Conservation (phyloP, 2,329 filamentous ascomycete genomes). For the Lasiodiplodia citricola region DNA sequence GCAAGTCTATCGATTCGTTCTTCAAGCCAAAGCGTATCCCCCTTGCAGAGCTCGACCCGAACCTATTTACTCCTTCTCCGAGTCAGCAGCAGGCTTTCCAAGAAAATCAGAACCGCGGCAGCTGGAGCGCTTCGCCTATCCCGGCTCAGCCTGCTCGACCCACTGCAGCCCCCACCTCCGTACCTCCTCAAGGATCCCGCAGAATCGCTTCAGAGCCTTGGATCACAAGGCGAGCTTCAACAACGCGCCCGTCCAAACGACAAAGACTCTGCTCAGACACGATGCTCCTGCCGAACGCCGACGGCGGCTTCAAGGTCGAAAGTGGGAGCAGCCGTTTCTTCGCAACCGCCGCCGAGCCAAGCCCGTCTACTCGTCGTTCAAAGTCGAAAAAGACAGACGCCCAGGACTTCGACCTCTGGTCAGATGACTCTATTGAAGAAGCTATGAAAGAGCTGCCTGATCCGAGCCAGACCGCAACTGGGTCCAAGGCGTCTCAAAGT, state of each 20-base stretch:
- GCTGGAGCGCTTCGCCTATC: conserved; percentile 61
- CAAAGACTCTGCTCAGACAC: conserved; percentile 53
- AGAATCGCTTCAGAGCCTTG: conserved; percentile 14
- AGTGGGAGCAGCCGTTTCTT: conserved; percentile 54
- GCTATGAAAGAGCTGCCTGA: conserved; percentile 46
- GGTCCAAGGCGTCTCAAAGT: neutral
- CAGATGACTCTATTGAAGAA: conserved; percentile 54
- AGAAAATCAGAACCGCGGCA: conserved; percentile 54
- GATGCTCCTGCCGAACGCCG: conserved; percentile 36
- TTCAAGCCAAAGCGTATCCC: conserved; percentile 69
- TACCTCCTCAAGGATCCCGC: neutral
- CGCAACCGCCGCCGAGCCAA: conserved; percentile 42
- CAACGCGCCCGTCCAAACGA: conserved; percentile 50
- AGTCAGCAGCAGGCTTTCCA: conserved; percentile 66
- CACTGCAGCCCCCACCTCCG: neutral
- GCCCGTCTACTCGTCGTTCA: conserved; percentile 46
- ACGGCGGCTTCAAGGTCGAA: conserved; percentile 33
- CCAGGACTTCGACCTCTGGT: conserved; percentile 53
- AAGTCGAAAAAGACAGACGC: conserved; percentile 39
- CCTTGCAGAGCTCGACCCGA: conserved; percentile 70
- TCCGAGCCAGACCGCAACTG: conserved; percentile 25
- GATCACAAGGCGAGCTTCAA: conserved; percentile 39
- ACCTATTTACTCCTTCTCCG: conserved; percentile 69
- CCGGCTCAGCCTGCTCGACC: conserved; percentile 44
- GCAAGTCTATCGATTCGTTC: conserved; percentile 66